A percentile compares a stretch with the other conserved stretches of the same genome.
These are phyloP conservation scores for Theobroma cacao DNA, from an alignment of 345 rosid genomes.

Conservation along the genomic window DNA sequence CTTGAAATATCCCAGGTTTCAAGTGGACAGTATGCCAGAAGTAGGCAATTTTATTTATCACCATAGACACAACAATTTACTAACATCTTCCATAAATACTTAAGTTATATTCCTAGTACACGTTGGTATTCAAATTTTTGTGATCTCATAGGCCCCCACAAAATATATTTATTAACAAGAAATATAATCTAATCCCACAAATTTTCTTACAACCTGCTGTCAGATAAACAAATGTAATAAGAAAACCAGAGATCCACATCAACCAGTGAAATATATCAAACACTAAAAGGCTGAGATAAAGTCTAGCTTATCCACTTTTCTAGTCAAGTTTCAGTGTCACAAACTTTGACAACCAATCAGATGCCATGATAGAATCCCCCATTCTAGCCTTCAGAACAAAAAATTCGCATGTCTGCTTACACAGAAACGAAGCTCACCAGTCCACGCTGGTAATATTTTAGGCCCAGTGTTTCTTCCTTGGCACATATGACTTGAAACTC, in stretches of 20 bases:
- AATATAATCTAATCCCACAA: not conserved
- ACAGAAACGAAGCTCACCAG: constrained; percentile 22
- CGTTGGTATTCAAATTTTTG: not conserved
- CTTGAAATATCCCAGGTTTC: not conserved
- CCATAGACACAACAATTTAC: not conserved
- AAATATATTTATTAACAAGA: not conserved
- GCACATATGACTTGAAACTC: constrained; percentile 13
- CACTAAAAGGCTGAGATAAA: constrained; percentile 1
- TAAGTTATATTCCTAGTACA: not conserved
- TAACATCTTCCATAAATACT: not conserved
- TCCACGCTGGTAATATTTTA: constrained; percentile 4
- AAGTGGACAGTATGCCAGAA: not conserved
- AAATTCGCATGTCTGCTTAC: not conserved
- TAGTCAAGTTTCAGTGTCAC: not conserved
- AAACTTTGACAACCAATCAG: constrained; percentile 1
- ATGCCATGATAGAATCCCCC: not conserved
- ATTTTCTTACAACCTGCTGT: not conserved
- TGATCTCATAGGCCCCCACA: not conserved
- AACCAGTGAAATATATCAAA: not conserved
- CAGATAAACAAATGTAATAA: not conserved
- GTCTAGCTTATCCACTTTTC: not conserved
- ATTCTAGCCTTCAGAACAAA: not conserved
- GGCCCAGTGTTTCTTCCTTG: constrained; percentile 22
- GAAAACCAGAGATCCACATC: constrained; percentile 1
- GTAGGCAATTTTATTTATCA: constrained; percentile 1